Evolutionary conservation across 2,329 filamentous ascomycete species (phyloP), one percentile per base, ranked within the genome.

Genomic region (Apiospora saccharicola): DNA sequence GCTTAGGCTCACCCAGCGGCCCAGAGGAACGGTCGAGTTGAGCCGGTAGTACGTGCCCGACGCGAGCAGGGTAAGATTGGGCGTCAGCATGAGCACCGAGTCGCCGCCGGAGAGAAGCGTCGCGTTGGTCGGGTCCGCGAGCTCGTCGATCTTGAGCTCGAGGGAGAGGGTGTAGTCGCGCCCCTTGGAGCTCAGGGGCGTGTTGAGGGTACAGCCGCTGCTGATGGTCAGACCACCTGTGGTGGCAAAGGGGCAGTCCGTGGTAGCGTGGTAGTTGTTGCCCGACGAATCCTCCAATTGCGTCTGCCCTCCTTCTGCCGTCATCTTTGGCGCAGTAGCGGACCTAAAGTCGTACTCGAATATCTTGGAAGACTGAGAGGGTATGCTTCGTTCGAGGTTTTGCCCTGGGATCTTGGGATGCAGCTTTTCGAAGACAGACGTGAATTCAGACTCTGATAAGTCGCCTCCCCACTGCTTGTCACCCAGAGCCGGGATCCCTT

Each of bases 121-220:
- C 0, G 82, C 83, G 44, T 84, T 83, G 1, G 76, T 79, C 2
- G 75, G 71, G 16, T 79, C 77, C 0, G 75, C 75, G 0, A 83
- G 79, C 1, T 80, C 76, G n/a, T 78, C 74, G 12, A 83, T 51
- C 22, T 75, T 79, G 7, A 87, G 75, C 0, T 81, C 79, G 19
- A 90, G 81, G 0, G 84, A 82, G 1, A 91, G 82, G 0, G 86
- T 89, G 77, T 90, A 90, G 75, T 90, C 83, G 72, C 87, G 82
- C 2, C 89, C 89, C 76, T 90, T 91, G 46, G 86, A 87, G 0
- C 79, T 78, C 12, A 88, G 77, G 0, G 87, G 87, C 0, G 87
- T 89, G 1, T 72, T 78, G 1, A 89, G 72, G 3, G 79, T 78
- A 75, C 88, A 89, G 0, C 78, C 73, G 0, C 79, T 72, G 4